Percentiles rank a stretch among this genome's conserved stretches.
These are phyloP conservation scores for Auriscalpium orientale DNA, from an alignment of 768 basidiomycete species.

Conservation along the genomic window DNA sequence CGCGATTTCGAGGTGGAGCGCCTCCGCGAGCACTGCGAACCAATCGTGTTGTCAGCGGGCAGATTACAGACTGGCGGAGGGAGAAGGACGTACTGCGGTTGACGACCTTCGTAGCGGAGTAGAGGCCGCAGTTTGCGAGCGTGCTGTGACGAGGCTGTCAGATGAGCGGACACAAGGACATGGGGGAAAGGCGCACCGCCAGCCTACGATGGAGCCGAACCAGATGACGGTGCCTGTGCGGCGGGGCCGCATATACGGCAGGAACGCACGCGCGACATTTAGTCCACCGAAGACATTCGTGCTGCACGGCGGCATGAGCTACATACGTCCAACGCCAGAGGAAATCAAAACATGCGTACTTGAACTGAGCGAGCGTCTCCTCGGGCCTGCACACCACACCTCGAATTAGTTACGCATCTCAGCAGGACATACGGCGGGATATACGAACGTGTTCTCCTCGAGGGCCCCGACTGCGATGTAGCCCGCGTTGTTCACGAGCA, in stretches of 20 bases:
- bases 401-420: background rate
- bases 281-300: conserved; percentile 40
- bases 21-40: conserved; percentile 23
- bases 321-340: background rate
- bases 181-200: conserved; percentile 2
- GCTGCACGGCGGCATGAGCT: conserved; percentile 4
- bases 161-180: background rate
- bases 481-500: conserved; percentile 33
- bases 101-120: conserved; percentile 33
- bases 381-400: conserved; percentile 15
- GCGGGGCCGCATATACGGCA: conserved; percentile 39
- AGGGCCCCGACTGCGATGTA: background rate
- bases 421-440: background rate
- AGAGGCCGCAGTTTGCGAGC: conserved; percentile 22
- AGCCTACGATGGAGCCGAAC: conserved; percentile 32
- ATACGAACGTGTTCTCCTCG: background rate
- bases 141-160: conserved; percentile 18
- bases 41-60: background rate
- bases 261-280: conserved; percentile 37
- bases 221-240: conserved; percentile 36
- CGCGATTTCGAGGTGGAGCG: conserved; percentile 16
- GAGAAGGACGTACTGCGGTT: conserved; percentile 17
- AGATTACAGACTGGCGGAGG: conserved; percentile 6
- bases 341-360: conserved; percentile 13
- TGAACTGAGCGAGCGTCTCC: conserved; percentile 20